These are phyloP conservation scores for Colletotrichum scovillei DNA, from an alignment of 2,329 filamentous ascomycete genomes.

Conservation along the genomic window DNA sequence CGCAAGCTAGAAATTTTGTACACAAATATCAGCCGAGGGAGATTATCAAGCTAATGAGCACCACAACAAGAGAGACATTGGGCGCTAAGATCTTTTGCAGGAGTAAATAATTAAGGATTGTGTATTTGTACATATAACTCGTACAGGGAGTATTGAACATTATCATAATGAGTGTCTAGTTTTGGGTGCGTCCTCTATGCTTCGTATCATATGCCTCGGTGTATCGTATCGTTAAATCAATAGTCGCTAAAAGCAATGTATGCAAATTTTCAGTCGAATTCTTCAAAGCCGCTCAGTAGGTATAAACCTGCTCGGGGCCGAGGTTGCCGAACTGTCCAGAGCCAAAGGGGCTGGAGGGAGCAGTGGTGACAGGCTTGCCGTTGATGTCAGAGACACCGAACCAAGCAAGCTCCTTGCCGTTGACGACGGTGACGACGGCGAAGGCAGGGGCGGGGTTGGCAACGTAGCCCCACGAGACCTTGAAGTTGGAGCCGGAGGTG, in stretches of 20 bases:
- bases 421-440: slow-evolving; percentile 10
- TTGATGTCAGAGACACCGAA: slow-evolving; percentile 26
- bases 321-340: slow-evolving; percentile 27
- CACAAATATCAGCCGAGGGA: too few relatives aligned
- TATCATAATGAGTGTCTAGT: slow-evolving; percentile 5
- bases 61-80: too few relatives aligned
- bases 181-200: too few relatives aligned
- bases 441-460: not conserved
- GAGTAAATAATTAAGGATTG: not conserved
- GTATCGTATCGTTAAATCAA: not conserved
- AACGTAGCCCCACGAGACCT: slow-evolving; percentile 22
- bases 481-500: slow-evolving; percentile 18
- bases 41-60: too few relatives aligned
- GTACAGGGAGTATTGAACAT: slow-evolving; percentile 8
- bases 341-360: slow-evolving; percentile 27
- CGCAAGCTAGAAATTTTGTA: too few relatives aligned
- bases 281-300: slow-evolving; percentile 1
- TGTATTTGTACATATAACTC: not conserved
- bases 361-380: slow-evolving; percentile 20
- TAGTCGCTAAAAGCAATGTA: not conserved
- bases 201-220: not conserved
- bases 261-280: not conserved
- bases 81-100: too few relatives aligned
- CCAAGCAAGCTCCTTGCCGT: slow-evolving; percentile 13
- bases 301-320: slow-evolving; percentile 30